phyloP scores from a whole-genome alignment of 202 grass and related monocot genomes.

The Cymbopogon flexuosus region DNA sequence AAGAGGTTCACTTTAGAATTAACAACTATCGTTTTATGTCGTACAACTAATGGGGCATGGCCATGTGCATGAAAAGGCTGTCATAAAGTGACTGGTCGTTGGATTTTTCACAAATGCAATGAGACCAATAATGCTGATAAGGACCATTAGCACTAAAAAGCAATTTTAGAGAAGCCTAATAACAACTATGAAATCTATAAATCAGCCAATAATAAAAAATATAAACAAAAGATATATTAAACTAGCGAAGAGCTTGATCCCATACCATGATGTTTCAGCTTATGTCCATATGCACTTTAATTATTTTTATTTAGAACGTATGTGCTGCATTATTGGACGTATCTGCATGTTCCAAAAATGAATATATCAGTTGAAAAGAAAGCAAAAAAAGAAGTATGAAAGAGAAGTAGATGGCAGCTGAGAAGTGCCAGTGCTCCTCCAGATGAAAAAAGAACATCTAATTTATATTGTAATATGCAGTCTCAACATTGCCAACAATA shows the following conservation, averaged over 20 bases:
- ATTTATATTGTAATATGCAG: constrained; percentile 30
- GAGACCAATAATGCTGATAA: constrained; percentile 38
- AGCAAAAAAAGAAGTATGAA: constrained; percentile 25
- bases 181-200: constrained; percentile 12
- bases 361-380: constrained; percentile 39
- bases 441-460: constrained; percentile 30
- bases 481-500: constrained; percentile 19
- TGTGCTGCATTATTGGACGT: constrained; percentile 37
- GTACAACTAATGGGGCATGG: constrained; percentile 22
- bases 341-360: constrained; percentile 39
- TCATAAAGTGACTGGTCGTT: constrained; percentile 38
- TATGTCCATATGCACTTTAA: constrained; percentile 37
- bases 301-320: constrained; percentile 26
- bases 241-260: constrained; percentile 31
- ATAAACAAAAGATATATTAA: constrained; percentile 16
- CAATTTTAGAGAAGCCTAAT: constrained; percentile 24
- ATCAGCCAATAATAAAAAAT: background rate
- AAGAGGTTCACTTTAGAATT: constrained; percentile 33
- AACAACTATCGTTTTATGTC: background rate
- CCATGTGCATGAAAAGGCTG: constrained; percentile 35
- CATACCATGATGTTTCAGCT: constrained; percentile 37
- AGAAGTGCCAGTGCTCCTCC: constrained; percentile 28
- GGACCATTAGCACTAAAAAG: constrained; percentile 42
- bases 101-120: constrained; percentile 33
- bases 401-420: constrained; percentile 18